Base-by-base conservation (phyloP, 1,284 basidiomycete species). In the Ustilago cynodontis region DNA sequence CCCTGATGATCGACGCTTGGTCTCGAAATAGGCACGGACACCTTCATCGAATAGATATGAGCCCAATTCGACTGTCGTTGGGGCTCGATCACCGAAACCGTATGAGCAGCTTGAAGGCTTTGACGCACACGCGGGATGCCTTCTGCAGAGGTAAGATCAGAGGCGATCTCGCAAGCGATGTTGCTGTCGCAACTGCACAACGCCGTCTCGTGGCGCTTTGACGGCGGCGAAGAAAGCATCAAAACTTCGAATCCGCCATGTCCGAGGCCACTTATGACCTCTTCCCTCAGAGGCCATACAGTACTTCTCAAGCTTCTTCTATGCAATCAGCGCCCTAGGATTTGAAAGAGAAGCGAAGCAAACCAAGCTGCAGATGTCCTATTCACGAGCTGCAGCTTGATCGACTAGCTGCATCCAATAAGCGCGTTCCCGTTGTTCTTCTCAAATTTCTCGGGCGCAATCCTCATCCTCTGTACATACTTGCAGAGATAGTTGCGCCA, bases 321-420 rank as follows among this genome's bases (percentile, higher is more conserved):
- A 20, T 37, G 35, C 35, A 8, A 14, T 37, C 14, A 37, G 35
- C 14, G 6, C 11, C 11, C 31, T 14, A 37, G 9, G 35, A 37
- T 37, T 16, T 22, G n/a, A 45, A 50, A 47, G 26, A 18, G 51
- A 53, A 53, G 51, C 51, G 41, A 53, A n/a, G 14, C 47, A 41
- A 50, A 60, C 31, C 33, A 37, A 41, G 45, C 37, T 64, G 67
- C 61, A n/a, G n/a, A 56, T 31, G 26, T 35, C 43, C 49, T 26
- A 57, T 65, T 62, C 68, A 70, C 58, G 57, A 65, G 54, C 53
- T 61, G 58, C 68, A 61, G 41, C 18, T 35, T 55, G 67, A 64
- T 64, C 60, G 56, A 45, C 61, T 47, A 65, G 54, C 53, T 61
- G 58, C 68, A 61, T 35, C 18, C 62, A 65, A 61, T 65, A 60